phyloP scores from a whole-genome alignment of 2,329 filamentous ascomycete genomes.

The Ophidiomyces ophidiicola region DNA sequence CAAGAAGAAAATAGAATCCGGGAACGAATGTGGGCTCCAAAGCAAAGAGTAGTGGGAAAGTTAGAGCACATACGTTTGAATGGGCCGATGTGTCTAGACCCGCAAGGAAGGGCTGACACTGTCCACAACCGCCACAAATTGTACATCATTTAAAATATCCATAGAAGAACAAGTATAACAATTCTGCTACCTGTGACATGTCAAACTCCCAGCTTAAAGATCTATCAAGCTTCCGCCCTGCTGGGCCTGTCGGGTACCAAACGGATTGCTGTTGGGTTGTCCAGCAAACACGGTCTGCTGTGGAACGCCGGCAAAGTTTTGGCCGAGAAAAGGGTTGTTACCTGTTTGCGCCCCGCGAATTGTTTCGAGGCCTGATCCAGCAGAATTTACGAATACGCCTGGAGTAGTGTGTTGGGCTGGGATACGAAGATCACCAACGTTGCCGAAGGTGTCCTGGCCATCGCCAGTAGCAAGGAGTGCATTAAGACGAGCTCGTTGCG shows the following conservation, averaged over 20 bases:
- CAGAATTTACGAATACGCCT: slow-evolving; percentile 91
- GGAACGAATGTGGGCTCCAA: too few species aligned
- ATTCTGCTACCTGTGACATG: neutral
- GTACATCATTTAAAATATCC: too few species aligned
- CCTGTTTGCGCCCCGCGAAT: slow-evolving; percentile 58
- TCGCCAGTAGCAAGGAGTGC: slow-evolving; percentile 75
- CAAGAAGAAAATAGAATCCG: too few species aligned
- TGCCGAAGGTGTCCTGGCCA: slow-evolving; percentile 93
- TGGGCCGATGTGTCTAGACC: too few species aligned
- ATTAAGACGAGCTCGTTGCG: slow-evolving; percentile 64
- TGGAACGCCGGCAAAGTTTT: slow-evolving; percentile 63
- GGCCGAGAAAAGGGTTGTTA: slow-evolving; percentile 79
- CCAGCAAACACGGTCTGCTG: slow-evolving; percentile 32
- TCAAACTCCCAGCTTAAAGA: slow-evolving; percentile 30
- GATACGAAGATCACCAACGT: slow-evolving; percentile 90
- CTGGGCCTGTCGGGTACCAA: slow-evolving; percentile 36
- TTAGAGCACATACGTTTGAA: too few species aligned
- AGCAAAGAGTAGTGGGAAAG: too few species aligned
- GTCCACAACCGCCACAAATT: too few species aligned
- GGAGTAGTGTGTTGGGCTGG: slow-evolving; percentile 93
- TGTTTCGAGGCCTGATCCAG: slow-evolving; percentile 63
- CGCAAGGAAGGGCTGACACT: too few species aligned
- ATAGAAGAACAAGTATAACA: neutral
- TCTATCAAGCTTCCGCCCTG: slow-evolving; percentile 51
- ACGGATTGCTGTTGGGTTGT: slow-evolving; percentile 42